Percentiles rank a stretch among this genome's conserved stretches.
Conservation (phyloP, 2,329 filamentous ascomycete genomes). For the Aspergillus novofumigatus region DNA sequence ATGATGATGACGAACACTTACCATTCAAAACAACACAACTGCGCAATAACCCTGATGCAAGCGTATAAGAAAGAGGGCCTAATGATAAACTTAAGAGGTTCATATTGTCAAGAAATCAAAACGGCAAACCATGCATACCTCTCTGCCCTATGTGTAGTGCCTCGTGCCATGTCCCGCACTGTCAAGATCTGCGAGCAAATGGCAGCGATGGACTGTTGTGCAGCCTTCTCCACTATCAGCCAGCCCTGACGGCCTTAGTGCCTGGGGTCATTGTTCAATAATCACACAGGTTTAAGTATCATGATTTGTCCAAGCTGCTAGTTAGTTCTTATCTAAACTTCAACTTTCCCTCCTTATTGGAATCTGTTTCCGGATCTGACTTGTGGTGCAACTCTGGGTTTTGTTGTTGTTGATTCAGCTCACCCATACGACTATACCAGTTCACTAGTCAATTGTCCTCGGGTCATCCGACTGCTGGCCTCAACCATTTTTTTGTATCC, state of each 20-base stretch:
- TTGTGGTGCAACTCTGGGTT: neutral
- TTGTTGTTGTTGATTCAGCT: no score
- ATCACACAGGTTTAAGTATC: neutral
- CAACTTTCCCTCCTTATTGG: neutral
- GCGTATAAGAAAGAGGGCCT: neutral
- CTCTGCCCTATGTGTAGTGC: neutral
- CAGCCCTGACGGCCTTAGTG: neutral
- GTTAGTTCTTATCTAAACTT: neutral
- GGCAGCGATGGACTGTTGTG: neutral
- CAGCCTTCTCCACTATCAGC: neutral
- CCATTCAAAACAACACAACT: neutral
- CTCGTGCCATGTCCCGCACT: neutral
- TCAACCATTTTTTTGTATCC: neutral
- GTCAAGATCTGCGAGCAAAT: neutral
- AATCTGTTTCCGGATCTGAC: neutral
- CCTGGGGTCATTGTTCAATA: neutral
- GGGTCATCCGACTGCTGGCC: neutral
- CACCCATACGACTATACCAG: no score
- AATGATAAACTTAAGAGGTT: neutral
- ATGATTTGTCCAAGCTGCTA: neutral
- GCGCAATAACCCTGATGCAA: neutral
- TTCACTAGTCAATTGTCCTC: no score
- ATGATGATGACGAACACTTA: neutral
- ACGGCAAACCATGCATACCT: neutral
- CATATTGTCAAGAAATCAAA: neutral